Conservation (phyloP, 2,329 filamentous ascomycete species). For the Neopestalotiopsis rosae region DNA sequence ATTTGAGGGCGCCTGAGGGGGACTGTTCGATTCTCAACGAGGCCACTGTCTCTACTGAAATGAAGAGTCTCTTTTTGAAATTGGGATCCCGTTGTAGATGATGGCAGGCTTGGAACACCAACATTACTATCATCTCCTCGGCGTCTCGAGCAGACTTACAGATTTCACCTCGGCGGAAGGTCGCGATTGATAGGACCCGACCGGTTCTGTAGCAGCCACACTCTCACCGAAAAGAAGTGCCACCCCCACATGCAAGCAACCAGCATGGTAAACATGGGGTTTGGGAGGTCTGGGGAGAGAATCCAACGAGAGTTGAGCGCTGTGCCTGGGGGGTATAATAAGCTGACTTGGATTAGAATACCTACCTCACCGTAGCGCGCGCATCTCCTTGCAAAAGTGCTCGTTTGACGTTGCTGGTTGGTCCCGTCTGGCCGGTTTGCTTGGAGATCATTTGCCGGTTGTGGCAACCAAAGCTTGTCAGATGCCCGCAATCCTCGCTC, state of each 20-base stretch:
- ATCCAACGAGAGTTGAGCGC: not conserved
- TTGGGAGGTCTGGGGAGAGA: not conserved
- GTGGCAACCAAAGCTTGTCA: not conserved
- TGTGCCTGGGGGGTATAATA: not conserved
- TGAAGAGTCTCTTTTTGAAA: too few species aligned
- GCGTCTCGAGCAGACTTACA: not conserved
- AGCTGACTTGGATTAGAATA: not conserved
- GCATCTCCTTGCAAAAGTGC: not conserved
- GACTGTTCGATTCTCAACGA: not conserved
- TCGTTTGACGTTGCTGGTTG: not conserved
- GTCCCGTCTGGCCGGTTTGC: not conserved
- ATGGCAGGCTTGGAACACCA: too few species aligned
- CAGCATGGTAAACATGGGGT: not conserved
- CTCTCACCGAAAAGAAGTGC: not conserved
- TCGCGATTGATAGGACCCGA: not conserved
- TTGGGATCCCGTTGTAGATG: too few species aligned
- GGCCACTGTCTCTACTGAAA: not conserved
- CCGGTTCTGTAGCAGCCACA: not conserved
- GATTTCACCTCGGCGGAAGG: not conserved
- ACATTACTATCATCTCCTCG: too few species aligned
- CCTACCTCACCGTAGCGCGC: not conserved
- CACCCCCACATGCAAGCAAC: constrained; percentile 2
- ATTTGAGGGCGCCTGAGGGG: not conserved
- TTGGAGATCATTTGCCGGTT: not conserved
- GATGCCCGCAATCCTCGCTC: not conserved